Conservation (phyloP, 148 eudicot genomes). For the Heliamphora exappendiculata region DNA sequence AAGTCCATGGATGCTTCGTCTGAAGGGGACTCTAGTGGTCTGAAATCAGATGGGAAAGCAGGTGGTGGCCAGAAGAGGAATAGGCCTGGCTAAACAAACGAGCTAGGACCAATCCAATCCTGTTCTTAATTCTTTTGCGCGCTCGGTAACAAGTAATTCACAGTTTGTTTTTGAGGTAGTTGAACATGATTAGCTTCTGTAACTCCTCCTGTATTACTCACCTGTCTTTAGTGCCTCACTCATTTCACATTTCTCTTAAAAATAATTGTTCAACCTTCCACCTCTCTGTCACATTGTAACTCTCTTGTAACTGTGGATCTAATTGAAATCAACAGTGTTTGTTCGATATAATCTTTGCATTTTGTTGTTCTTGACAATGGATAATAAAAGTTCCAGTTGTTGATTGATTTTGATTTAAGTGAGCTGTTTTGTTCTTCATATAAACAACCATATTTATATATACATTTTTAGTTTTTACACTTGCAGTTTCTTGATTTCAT, state of each 20-base stretch:
- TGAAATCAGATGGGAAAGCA: conserved; percentile 51
- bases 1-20: conserved; percentile 62
- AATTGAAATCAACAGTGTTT: conserved; percentile 8
- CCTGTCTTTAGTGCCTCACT: conserved; percentile 1
- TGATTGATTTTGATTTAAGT: too few species aligned
- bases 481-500: background rate
- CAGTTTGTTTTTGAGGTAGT: conserved; percentile 9
- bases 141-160: too few species aligned
- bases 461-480: too few species aligned
- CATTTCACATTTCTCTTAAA: background rate
- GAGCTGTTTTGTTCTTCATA: background rate
- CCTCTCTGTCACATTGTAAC: conserved; percentile 6
- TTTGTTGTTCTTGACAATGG: background rate
- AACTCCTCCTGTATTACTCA: conserved; percentile 9
- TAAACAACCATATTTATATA: background rate
- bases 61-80: conserved; percentile 55
- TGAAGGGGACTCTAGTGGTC: conserved; percentile 65
- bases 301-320: conserved; percentile 15
- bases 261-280: conserved; percentile 13
- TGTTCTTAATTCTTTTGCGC: conserved; percentile 20
- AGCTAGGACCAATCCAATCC: background rate
- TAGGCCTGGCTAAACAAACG: conserved; percentile 40
- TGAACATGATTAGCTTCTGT: conserved; percentile 7
- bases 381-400: too few species aligned
- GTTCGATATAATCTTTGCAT: conserved; percentile 1